Conservation (phyloP, 2,329 filamentous ascomycete species). For the Verticillium klebahnii region DNA sequence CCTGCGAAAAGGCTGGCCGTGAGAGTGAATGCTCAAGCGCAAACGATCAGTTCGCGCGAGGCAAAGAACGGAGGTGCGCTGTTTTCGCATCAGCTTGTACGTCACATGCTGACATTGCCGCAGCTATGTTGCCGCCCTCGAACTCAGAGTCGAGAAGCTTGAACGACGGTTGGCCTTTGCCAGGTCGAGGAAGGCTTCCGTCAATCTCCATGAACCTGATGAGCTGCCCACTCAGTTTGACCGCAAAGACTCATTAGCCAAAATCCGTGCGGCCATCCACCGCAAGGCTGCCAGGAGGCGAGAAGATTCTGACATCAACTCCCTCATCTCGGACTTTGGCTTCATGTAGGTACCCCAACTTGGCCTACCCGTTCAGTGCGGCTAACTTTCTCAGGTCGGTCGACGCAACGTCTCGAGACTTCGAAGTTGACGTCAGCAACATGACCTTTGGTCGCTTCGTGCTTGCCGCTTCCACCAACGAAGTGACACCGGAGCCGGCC, state of each 20-base stretch:
- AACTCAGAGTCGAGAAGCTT: constrained; percentile 82
- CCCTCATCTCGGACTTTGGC: constrained; percentile 89
- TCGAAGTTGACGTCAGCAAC: constrained; percentile 79
- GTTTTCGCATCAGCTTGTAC: neutral
- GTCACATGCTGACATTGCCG: neutral
- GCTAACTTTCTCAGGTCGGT: constrained; percentile 60
- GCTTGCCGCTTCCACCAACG: constrained; percentile 74
- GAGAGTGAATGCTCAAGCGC: constrained; percentile 86
- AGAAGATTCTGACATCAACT: constrained; percentile 84
- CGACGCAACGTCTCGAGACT: constrained; percentile 90
- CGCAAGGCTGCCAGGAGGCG: constrained; percentile 59
- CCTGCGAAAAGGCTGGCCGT: constrained; percentile 87
- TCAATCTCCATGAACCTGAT: constrained; percentile 61
- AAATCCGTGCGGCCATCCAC: constrained; percentile 58
- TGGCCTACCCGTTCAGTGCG: constrained; percentile 2
- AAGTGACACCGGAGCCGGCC: constrained; percentile 60
- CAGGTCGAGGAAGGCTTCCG: constrained; percentile 65
- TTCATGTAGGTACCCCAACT: constrained; percentile 59
- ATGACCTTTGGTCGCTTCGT: constrained; percentile 92
- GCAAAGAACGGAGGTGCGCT: constrained; percentile 80
- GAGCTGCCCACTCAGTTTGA: constrained; percentile 38
- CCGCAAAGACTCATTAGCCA: constrained; percentile 59
- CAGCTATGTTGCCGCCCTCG: constrained; percentile 91
- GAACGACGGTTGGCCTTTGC: constrained; percentile 72
- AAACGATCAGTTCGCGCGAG: constrained; percentile 91